Percentiles rank a stretch among this genome's conserved stretches.
phyloP scores from a whole-genome alignment of 441 rosid genomes.

The Heliophila coronopifolia region DNA sequence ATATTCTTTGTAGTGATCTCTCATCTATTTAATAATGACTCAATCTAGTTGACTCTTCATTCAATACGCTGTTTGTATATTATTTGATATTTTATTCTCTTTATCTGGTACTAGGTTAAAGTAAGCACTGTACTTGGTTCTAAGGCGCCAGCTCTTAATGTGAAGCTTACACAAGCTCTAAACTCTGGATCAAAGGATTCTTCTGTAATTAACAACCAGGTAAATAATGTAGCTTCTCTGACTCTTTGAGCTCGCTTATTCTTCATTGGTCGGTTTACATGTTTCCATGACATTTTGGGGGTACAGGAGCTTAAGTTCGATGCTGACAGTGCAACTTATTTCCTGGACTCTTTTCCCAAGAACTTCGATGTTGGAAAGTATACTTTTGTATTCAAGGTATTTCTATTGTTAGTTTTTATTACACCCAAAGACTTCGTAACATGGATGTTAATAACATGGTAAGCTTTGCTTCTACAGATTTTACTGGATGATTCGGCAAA shows the following conservation, averaged over 20 bases:
- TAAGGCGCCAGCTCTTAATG: constrained; percentile 66
- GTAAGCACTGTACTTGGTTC: constrained; percentile 82
- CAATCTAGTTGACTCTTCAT: neutral
- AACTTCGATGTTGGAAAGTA: constrained; percentile 73
- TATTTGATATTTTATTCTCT: neutral
- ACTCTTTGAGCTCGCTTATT: constrained; percentile 6
- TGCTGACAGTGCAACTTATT: constrained; percentile 34
- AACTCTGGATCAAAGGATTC: constrained; percentile 45
- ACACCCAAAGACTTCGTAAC: constrained; percentile 3
- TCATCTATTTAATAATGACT: neutral
- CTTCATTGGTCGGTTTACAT: neutral
- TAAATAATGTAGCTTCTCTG: constrained; percentile 24
- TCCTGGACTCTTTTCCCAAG: constrained; percentile 48
- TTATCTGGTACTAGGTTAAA: constrained; percentile 49
- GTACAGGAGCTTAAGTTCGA: constrained; percentile 75
- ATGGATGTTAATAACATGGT: constrained; percentile 10
- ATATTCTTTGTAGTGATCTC: neutral
- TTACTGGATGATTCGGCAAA: constrained; percentile 55
- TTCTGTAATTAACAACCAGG: constrained; percentile 63
- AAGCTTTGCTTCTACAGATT: constrained; percentile 33
- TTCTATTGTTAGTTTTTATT: constrained; percentile 11
- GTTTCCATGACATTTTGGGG: constrained; percentile 19
- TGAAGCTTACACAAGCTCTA: constrained; percentile 56
- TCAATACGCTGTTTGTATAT: neutral
- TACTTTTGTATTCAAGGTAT: constrained; percentile 77